These are phyloP conservation scores for Apiotrichum sp. DNA, from an alignment of 1,284 basidiomycete genomes.

Conservation along the genomic window DNA sequence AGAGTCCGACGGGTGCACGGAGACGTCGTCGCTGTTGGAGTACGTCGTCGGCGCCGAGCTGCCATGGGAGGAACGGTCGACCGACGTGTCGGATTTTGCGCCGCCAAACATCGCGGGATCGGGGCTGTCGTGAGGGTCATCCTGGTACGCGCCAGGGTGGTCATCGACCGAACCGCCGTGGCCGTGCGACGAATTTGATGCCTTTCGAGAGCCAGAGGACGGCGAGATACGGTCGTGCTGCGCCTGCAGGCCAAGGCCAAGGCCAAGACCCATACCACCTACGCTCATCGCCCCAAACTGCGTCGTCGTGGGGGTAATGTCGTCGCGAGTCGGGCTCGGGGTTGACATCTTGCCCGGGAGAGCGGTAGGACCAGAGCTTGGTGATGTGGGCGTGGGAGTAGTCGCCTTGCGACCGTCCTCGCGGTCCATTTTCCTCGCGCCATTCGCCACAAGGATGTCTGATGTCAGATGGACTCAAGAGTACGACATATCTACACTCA, in stretches of 20 bases:
- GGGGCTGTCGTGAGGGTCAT: neutral
- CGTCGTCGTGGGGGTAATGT: slow-evolving; percentile 11
- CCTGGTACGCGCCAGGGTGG: neutral
- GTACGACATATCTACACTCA: slow-evolving; percentile 12
- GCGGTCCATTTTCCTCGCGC: slow-evolving; percentile 55
- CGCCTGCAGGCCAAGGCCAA: slow-evolving; percentile 1
- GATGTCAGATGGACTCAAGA: no score
- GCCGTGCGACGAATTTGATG: neutral
- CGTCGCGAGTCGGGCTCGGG: neutral
- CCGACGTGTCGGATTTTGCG: neutral
- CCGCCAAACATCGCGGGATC: neutral
- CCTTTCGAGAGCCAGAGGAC: neutral
- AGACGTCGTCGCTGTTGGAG: neutral
- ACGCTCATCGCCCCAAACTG: slow-evolving; percentile 3
- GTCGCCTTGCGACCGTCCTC: neutral
- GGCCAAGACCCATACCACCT: neutral
- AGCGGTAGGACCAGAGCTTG: neutral
- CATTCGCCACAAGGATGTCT: slow-evolving; percentile 36
- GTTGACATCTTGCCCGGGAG: neutral
- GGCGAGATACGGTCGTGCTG: neutral
- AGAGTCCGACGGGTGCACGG: slow-evolving; percentile 12
- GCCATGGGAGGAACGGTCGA: neutral
- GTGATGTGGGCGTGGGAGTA: neutral
- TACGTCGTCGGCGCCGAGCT: neutral
- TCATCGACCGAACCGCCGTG: neutral